Percentiles rank a stretch among this genome's conserved stretches.
phyloP scores from a whole-genome alignment of 352 stramenopile species.

The Phytopythium cucurbitacearum region DNA sequence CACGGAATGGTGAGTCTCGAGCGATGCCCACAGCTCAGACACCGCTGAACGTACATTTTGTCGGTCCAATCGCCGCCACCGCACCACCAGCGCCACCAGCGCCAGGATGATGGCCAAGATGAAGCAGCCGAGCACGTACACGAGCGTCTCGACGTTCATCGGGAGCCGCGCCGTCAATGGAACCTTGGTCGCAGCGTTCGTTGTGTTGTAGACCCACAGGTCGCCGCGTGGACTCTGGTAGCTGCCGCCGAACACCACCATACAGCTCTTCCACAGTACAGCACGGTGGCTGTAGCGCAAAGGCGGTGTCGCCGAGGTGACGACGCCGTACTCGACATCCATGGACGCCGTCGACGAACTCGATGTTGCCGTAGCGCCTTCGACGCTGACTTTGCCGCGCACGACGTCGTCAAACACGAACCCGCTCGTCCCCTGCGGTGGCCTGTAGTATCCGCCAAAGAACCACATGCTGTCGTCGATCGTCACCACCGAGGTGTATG shows the following conservation, averaged over 20 bases:
- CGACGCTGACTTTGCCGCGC: slow-evolving; percentile 25
- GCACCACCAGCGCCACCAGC: slow-evolving; percentile 53
- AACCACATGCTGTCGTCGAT: slow-evolving; percentile 57
- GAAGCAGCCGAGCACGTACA: slow-evolving; percentile 70
- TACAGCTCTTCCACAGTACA: slow-evolving; percentile 40
- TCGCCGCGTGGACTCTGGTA: slow-evolving; percentile 65
- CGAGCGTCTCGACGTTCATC: slow-evolving; percentile 56
- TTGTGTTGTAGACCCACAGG: slow-evolving; percentile 60
- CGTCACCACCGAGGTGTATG: slow-evolving; percentile 64
- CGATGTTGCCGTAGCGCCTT: slow-evolving; percentile 3
- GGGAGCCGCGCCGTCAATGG: slow-evolving; percentile 16
- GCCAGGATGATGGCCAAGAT: slow-evolving; percentile 59
- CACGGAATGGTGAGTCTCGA: background rate
- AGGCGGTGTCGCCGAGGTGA: slow-evolving; percentile 17
- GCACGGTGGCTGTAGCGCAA: slow-evolving; percentile 69
- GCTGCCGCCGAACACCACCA: slow-evolving; percentile 69
- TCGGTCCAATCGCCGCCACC: slow-evolving; percentile 55
- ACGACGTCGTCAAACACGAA: slow-evolving; percentile 75
- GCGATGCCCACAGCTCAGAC: background rate
- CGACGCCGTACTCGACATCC: slow-evolving; percentile 22
- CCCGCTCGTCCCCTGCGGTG: slow-evolving; percentile 41
- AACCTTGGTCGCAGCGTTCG: slow-evolving; percentile 11
- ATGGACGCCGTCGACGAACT: slow-evolving; percentile 11
- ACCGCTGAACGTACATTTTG: slow-evolving; percentile 38
- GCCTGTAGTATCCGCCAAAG: slow-evolving; percentile 68